Base-by-base conservation (phyloP, 257 asterid species). In the Penstemon eatonii region DNA sequence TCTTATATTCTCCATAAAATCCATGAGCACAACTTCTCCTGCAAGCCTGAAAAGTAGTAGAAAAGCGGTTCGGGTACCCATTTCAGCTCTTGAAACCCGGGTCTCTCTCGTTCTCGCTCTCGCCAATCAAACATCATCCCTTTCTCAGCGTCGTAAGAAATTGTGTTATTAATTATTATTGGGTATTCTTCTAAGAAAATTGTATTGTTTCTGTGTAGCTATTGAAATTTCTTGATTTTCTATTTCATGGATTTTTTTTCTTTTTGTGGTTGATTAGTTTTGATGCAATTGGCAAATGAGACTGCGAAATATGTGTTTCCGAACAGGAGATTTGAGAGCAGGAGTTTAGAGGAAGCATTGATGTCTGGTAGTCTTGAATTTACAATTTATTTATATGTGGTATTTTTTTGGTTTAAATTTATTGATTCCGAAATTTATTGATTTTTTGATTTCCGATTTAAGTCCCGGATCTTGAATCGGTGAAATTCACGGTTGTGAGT, bases 401-500 rank as follows among this genome's bases (percentile, higher is more conserved):
- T 73, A 56, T 60, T 10, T 13, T 56, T 47, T 70, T 57, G 40
- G 18, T 15, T 42, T 69, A 50, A 25, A 41, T 38, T 44, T 53
- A 38, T 36, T 75, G 43, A 49, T 58, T 63, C 44, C 19, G 49
- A 47, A 52, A 5, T 15, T 37, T 33, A 39, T 3, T 55, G 7
- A 50, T 15, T 40, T 65, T 43, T 59, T 57, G 44, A 25, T 39
- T 39, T 8, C 54, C 11, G 43, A 40, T 44, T 68, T 76, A 71
- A 89, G 96, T 89, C 41, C 96, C 98, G 62, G 86, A 92, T 79
- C 75, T 92, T 25, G 98, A 92, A 83, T 86, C 96, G 0, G 84
- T 85, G 73, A 81, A 89, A 15, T 92, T 92, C 81, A 84, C 82
- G 83, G 86, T 92, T 80, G 68, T 92, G 54, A 76, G 78, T 56